Evolutionary conservation across 345 rosid genomes (phyloP).

Genomic region (Lepidium sativum): DNA sequence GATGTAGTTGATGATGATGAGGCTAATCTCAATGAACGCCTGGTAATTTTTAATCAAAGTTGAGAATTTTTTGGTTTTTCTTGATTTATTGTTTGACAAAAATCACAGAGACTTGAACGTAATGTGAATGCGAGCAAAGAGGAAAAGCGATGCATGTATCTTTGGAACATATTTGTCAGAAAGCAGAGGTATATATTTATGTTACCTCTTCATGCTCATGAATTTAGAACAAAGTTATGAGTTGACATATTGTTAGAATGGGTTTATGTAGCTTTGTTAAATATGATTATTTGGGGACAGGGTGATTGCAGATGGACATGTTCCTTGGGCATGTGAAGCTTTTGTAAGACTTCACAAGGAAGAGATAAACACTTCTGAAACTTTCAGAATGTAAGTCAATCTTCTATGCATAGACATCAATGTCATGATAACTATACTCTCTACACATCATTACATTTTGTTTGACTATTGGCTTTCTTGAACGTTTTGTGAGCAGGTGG

Average conservation of each 20-base stretch:
- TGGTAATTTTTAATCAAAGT: conserved; percentile 35
- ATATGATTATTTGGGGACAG: conserved; percentile 29
- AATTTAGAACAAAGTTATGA: too few relatives aligned
- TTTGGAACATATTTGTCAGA: conserved; percentile 80
- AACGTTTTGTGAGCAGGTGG: conserved; percentile 35
- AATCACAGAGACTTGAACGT: conserved; percentile 70
- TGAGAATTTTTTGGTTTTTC: background rate
- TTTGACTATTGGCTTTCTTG: background rate
- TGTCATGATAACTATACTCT: background rate
- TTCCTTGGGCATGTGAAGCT: conserved; percentile 87
- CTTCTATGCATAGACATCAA: background rate
- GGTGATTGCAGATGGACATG: conserved; percentile 68
- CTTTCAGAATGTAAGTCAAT: conserved; percentile 49
- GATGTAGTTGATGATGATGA: conserved; percentile 63
- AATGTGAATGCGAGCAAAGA: conserved; percentile 58
- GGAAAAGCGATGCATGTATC: conserved; percentile 70
- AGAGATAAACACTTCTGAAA: conserved; percentile 33
- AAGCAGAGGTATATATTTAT: conserved; percentile 41
- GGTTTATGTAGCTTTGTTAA: background rate
- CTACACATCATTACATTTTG: background rate
- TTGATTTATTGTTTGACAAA: background rate
- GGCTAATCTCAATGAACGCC: conserved; percentile 65
- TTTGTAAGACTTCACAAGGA: conserved; percentile 56
- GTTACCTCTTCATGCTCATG: background rate
- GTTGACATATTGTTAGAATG: background rate